Percentiles rank a stretch among this genome's conserved stretches.
Evolutionary conservation across 257 asterid species (phyloP).

Genomic region (Petunia axillaris): DNA sequence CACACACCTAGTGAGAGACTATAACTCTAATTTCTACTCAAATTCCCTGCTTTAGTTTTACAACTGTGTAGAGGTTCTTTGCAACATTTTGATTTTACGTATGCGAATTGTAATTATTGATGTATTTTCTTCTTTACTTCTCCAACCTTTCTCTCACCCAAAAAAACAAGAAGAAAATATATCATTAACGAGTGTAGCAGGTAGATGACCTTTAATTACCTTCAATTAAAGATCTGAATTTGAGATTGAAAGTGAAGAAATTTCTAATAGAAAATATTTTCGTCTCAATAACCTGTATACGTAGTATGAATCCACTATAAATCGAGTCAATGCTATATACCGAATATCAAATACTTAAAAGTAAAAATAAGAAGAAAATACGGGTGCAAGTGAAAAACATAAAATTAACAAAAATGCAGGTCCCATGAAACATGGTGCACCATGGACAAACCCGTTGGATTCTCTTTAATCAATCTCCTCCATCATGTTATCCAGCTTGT

Average conservation of each 20-base stretch:
- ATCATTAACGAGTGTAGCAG: too few species aligned
- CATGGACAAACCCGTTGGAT: not conserved
- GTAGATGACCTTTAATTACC: too few species aligned
- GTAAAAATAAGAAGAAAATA: not conserved
- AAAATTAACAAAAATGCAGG: not conserved
- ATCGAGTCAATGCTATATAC: too few species aligned
- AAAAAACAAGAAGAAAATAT: too few species aligned
- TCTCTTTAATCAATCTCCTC: not conserved
- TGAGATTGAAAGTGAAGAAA: too few species aligned
- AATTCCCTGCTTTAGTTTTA: not conserved
- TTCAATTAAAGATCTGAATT: too few species aligned
- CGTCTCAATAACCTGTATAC: too few species aligned
- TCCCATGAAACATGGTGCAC: constrained; percentile 6
- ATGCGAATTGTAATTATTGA: not conserved
- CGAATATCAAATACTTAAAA: too few species aligned
- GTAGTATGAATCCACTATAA: too few species aligned
- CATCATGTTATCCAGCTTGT: not conserved
- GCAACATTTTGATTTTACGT: not conserved
- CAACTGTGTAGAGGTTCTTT: not conserved
- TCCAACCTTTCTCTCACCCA: too few species aligned
- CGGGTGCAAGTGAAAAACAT: not conserved
- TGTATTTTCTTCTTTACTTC: too few species aligned
- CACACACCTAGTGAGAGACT: not conserved
- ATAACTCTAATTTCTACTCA: not conserved
- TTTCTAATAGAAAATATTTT: too few species aligned